Evolutionary conservation across 208 protist genomes (phyloP), one percentile per base, ranked within the genome.

Genomic region (Acanthamoeba triangularis): DNA sequence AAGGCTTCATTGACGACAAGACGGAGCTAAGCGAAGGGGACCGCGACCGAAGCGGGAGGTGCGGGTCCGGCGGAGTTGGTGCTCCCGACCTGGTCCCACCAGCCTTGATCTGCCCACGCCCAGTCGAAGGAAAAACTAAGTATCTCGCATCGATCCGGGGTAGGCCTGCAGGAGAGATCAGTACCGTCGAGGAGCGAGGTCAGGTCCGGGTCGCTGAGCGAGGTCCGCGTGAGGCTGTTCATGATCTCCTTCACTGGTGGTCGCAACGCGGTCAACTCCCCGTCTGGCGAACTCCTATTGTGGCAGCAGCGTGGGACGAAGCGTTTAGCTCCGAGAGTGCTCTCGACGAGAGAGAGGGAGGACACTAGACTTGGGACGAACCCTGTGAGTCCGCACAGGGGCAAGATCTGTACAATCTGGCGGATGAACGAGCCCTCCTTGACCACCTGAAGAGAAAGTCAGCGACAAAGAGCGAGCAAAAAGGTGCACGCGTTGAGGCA

Each of bases 141-240:
- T 5, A 69, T 23, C 20, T 23, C 20, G n/a, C 61, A 69, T n/a
- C n/a, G 44, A 47, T 2, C 44, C 44, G 44, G n/a, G n/a, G n/a
- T 47, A 47, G 2, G 44, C 44, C 44, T 1, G 44, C 44, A 7
- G 44, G 44, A 35, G 37, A 23, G 16, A 30, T 28, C 8, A 16
- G 74, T 84, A 84, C 74, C 74, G 23, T 49, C 25, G 16, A 84
- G 74, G 20, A 54, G 74, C 37, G 30, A 41, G 5, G 37, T 49
- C 41, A 84, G 41, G 20, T 84, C 74, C 41, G 74, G 23, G 30
- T 84, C 74, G 18, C n/a, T 84, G 11, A 84, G 41, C 25, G 74
- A 84, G 41, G 74, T 84, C 16, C 74, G 74, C 5, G 74, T 84
- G 74, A 84, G 74, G 33, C 74, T 41, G 74, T 49, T 84, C 44